A percentile compares a stretch with the other conserved stretches of the same genome.
Conservation (phyloP, 2,329 filamentous ascomycete species). For the Apiospora hydei region DNA sequence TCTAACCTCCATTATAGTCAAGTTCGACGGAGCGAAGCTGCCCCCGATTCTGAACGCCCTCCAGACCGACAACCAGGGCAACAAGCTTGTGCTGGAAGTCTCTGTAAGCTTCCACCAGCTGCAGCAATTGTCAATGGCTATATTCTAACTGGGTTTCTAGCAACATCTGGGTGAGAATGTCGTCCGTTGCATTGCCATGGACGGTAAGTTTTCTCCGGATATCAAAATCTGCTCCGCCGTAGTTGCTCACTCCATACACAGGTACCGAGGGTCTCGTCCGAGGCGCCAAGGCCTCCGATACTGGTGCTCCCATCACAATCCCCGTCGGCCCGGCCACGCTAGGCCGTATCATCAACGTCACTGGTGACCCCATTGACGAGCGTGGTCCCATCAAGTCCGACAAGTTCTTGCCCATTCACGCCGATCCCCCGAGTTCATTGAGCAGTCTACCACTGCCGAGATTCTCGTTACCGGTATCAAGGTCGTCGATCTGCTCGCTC, state of each 20-base stretch:
- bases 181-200: conserved; percentile 99
- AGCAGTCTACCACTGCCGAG: conserved; percentile 96
- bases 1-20: conserved; percentile 67
- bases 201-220: conserved; percentile 70
- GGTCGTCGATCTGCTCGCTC: conserved; percentile 98
- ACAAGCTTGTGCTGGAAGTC: conserved; percentile 97
- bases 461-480: conserved; percentile 99
- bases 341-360: conserved; percentile 99
- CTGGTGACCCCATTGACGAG: conserved; percentile 99
- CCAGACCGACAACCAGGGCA: conserved; percentile 86
- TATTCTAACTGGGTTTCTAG: conserved; percentile 57
- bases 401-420: conserved; percentile 90
- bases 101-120: conserved; percentile 67
- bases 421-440: conserved; percentile 88
- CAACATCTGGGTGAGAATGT: conserved; percentile 99
- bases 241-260: conserved; percentile 45
- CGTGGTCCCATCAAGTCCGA: conserved; percentile 95
- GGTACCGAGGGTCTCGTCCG: conserved; percentile 99
- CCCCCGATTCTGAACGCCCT: conserved; percentile 98
- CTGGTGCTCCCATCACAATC: conserved; percentile 93
- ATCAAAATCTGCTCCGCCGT: conserved; percentile 32
- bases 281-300: conserved; percentile 85
- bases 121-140: conserved; percentile 25
- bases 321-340: conserved; percentile 93
- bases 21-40: conserved; percentile 94